Conservation (phyloP, 768 basidiomycete genomes). For the Suillus brevipes region DNA sequence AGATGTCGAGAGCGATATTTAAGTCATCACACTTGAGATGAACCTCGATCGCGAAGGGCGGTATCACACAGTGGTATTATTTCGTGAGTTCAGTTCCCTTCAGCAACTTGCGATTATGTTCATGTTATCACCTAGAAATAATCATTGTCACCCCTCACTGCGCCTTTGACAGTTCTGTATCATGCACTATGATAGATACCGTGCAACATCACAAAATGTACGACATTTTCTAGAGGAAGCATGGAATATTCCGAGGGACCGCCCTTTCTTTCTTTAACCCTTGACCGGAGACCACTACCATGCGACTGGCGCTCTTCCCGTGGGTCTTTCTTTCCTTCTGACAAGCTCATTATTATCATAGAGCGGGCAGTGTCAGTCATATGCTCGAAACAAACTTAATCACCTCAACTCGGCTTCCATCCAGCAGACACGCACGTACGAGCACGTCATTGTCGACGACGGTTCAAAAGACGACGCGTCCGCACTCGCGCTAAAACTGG, state of each 20-base stretch:
- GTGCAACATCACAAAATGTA: background rate
- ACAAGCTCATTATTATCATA: background rate
- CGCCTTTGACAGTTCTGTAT: background rate
- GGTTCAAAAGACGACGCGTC: constrained; percentile 81
- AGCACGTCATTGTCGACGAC: constrained; percentile 89
- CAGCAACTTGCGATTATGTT: background rate
- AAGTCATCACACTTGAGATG: too few species aligned
- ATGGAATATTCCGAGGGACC: background rate
- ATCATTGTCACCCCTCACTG: background rate
- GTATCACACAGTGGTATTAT: background rate
- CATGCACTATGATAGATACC: background rate
- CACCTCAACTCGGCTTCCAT: constrained; percentile 49
- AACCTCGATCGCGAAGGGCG: too few species aligned
- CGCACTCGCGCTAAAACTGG: constrained; percentile 61
- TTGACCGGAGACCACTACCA: background rate
- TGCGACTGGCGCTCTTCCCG: background rate
- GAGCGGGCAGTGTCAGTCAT: too few species aligned
- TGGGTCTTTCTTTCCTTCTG: background rate
- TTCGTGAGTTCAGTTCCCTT: background rate
- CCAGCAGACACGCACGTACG: constrained; percentile 55
- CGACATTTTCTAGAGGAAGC: background rate
- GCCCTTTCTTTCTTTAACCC: background rate
- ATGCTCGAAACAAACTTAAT: constrained; percentile 77
- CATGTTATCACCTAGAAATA: background rate
- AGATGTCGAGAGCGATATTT: too few species aligned